Percentiles rank a stretch among this genome's conserved stretches.
These are phyloP conservation scores for Blastobotrys buckinghamii DNA, from an alignment of 1,139 yeast genomes.

Conservation along the genomic window DNA sequence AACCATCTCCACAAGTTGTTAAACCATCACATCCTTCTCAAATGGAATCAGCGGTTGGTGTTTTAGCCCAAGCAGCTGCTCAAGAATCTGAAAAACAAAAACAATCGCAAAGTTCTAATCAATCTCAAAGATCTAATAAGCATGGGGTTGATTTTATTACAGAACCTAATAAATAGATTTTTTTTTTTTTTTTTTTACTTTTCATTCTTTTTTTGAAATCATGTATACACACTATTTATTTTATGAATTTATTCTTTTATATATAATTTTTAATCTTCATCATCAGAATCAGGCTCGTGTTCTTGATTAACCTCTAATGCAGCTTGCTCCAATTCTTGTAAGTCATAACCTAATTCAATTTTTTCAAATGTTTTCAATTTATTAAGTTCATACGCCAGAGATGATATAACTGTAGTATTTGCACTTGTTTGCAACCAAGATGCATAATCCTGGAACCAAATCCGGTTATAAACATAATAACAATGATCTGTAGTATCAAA, in stretches of 20 bases:
- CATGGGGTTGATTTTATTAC: conserved; percentile 23
- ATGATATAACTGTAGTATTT: conserved; percentile 45
- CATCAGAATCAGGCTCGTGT: conserved; percentile 12
- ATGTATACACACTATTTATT: neutral
- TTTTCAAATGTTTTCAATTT: conserved; percentile 24
- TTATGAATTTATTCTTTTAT: neutral
- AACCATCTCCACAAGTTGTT: neutral
- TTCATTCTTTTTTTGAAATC: neutral
- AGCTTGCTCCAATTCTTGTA: conserved; percentile 28
- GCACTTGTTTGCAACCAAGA: conserved; percentile 63
- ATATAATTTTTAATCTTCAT: conserved; percentile 2
- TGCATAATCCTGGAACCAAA: conserved; percentile 74
- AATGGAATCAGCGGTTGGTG: conserved; percentile 13
- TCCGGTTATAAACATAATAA: conserved; percentile 79
- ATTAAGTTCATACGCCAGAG: conserved; percentile 59
- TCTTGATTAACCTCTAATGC: conserved; percentile 21
- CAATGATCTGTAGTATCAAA: conserved; percentile 74
- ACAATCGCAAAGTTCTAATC: neutral
- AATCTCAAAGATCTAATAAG: conserved; percentile 17
- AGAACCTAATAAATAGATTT: conserved; percentile 5
- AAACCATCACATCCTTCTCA: neutral
- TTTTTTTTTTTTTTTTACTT: neutral
- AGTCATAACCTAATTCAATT: conserved; percentile 26
- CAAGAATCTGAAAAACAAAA: conserved; percentile 1
- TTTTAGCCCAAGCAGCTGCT: conserved; percentile 20